These are phyloP conservation scores for Talaromyces thailandensis DNA, from an alignment of 495 filamentous ascomycete species.

Conservation along the genomic window DNA sequence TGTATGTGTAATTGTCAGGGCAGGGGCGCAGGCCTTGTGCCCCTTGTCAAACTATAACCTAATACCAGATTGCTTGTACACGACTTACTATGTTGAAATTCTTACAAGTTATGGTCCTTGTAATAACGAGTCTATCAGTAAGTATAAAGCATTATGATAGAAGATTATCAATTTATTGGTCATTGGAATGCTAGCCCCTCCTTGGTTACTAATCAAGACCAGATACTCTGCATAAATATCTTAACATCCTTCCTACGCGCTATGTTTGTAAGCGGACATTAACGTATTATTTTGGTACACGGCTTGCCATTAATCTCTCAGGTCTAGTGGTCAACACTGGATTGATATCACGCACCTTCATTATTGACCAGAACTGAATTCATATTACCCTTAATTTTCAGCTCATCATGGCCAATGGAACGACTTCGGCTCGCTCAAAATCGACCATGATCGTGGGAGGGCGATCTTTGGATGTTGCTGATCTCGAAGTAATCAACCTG, in stretches of 20 bases:
- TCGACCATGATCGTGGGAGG: slow-evolving; percentile 9
- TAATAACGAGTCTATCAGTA: neutral
- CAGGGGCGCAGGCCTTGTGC: too few relatives aligned
- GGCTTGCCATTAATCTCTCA: neutral
- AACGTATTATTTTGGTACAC: neutral
- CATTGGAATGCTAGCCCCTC: neutral
- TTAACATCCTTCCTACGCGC: neutral
- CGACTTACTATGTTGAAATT: too few relatives aligned
- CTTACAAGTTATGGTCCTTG: too few relatives aligned
- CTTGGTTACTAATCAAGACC: neutral
- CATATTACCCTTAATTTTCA: neutral
- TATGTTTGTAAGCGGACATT: neutral
- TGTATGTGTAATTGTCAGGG: too few relatives aligned
- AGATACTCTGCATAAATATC: neutral
- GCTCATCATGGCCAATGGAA: slow-evolving; percentile 7
- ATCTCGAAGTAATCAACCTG: slow-evolving; percentile 10
- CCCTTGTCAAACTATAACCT: too few relatives aligned
- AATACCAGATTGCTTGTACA: too few relatives aligned
- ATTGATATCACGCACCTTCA: neutral
- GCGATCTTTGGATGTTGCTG: slow-evolving; percentile 10
- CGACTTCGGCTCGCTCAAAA: slow-evolving; percentile 6
- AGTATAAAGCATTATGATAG: too few relatives aligned
- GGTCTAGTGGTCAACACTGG: neutral
- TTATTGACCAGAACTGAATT: neutral
- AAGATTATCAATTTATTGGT: too few relatives aligned